Conservation (phyloP, 371 early-diverging fungal genomes). For the Mucor lusitanicus region DNA sequence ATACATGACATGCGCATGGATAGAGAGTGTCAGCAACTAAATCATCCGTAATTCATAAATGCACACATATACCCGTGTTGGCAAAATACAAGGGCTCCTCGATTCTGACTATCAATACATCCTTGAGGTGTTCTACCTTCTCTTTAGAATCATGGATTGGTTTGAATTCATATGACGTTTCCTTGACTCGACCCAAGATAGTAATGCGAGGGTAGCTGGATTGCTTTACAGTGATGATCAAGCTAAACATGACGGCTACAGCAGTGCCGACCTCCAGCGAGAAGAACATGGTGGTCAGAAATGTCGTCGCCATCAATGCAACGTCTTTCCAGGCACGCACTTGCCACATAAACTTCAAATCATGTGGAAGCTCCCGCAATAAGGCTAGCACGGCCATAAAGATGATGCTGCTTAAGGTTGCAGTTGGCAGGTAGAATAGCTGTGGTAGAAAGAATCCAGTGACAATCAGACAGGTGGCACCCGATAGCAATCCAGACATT, state of each 20-base stretch:
- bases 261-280: constrained; percentile 87
- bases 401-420: constrained; percentile 80
- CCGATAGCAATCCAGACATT: constrained; percentile 78
- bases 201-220: constrained; percentile 79
- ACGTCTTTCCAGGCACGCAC: constrained; percentile 85
- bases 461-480: constrained; percentile 65
- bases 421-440: constrained; percentile 82
- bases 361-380: constrained; percentile 75
- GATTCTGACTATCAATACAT: constrained; percentile 78
- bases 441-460: constrained; percentile 69
- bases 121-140: constrained; percentile 63
- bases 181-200: constrained; percentile 43
- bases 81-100: constrained; percentile 92
- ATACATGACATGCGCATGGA: background rate
- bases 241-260: constrained; percentile 76
- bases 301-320: constrained; percentile 72
- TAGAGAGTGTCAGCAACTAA: constrained; percentile 53
- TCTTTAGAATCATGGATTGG: constrained; percentile 21
- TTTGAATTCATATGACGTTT: constrained; percentile 20
- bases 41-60: constrained; percentile 36
- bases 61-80: constrained; percentile 70
- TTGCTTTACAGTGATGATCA: constrained; percentile 86
- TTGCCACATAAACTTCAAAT: constrained; percentile 73
- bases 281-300: constrained; percentile 74
- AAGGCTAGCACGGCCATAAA: constrained; percentile 78